Conservation (phyloP, 257 asterid species). For the Penstemon barbatus region DNA sequence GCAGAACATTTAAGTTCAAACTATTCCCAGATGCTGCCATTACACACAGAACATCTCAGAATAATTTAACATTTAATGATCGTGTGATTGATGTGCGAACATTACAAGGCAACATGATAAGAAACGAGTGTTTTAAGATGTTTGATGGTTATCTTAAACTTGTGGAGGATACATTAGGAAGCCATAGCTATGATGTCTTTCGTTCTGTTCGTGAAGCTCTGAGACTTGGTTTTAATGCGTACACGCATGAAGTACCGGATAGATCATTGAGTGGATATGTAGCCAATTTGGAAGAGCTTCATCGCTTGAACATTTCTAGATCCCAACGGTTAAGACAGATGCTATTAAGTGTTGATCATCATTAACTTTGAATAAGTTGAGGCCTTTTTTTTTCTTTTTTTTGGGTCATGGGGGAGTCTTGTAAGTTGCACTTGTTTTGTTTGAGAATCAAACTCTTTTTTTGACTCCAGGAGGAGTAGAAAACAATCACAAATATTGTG, state of each 20-base stretch:
- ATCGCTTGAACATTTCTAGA: constrained; percentile 35
- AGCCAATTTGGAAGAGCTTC: constrained; percentile 47
- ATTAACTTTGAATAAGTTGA: no score
- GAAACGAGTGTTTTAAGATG: constrained; percentile 32
- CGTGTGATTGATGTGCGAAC: not conserved
- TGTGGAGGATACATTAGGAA: constrained; percentile 48
- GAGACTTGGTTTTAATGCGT: constrained; percentile 36
- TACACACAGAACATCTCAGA: not conserved
- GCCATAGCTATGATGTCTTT: constrained; percentile 26
- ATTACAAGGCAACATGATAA: not conserved
- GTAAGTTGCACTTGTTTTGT: no score
- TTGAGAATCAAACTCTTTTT: no score
- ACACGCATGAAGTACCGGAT: constrained; percentile 27
- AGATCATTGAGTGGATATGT: constrained; percentile 35
- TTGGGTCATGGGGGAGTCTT: no score
- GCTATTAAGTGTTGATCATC: not conserved
- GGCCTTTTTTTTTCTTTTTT: no score
- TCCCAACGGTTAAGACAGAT: constrained; percentile 27
- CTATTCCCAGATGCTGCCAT: not conserved
- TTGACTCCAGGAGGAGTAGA: no score
- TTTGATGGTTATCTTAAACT: constrained; percentile 40
- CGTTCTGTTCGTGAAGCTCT: constrained; percentile 33
- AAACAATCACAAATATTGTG: no score
- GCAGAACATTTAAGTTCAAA: constrained; percentile 50
- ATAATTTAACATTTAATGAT: not conserved